These are phyloP conservation scores for Rosa persica DNA, from an alignment of 306 rosid species.

Conservation along the genomic window DNA sequence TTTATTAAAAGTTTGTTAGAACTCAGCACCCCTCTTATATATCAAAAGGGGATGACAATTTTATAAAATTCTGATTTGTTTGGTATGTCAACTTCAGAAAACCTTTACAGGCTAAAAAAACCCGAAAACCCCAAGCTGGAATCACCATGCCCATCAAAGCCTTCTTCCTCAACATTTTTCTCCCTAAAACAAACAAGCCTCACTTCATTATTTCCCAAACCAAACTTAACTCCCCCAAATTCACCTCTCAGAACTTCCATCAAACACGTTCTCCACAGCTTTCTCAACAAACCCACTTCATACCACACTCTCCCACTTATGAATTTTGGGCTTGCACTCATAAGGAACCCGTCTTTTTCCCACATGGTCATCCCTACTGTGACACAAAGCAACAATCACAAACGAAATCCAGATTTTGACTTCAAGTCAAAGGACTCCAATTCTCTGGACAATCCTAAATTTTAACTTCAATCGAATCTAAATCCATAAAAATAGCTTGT, in stretches of 20 bases:
- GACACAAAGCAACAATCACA: constrained; percentile 32
- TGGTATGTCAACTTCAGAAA: too few species aligned
- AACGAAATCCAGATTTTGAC: too few species aligned
- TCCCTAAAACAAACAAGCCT: background rate
- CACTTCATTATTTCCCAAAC: background rate
- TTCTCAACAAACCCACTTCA: constrained; percentile 33
- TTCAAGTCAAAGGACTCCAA: too few species aligned
- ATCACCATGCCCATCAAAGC: constrained; percentile 3
- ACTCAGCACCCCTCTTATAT: too few species aligned
- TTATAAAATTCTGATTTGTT: too few species aligned
- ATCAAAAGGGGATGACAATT: too few species aligned
- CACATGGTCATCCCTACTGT: constrained; percentile 15
- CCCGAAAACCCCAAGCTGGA: too few species aligned
- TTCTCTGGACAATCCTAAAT: too few species aligned
- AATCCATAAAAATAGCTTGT: too few species aligned
- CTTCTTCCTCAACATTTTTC: constrained; percentile 14
- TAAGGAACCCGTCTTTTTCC: constrained; percentile 6
- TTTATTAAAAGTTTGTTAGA: too few species aligned
- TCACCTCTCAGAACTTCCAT: constrained; percentile 20
- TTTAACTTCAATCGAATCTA: too few species aligned
- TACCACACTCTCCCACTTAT: constrained; percentile 27
- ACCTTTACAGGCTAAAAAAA: too few species aligned
- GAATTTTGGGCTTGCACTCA: constrained; percentile 28
- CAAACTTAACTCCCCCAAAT: background rate
- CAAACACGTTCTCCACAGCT: constrained; percentile 24